A percentile compares a stretch with the other conserved stretches of the same genome.
Conservation (phyloP, 495 filamentous ascomycete genomes). For the Neurospora tetrasperma region DNA sequence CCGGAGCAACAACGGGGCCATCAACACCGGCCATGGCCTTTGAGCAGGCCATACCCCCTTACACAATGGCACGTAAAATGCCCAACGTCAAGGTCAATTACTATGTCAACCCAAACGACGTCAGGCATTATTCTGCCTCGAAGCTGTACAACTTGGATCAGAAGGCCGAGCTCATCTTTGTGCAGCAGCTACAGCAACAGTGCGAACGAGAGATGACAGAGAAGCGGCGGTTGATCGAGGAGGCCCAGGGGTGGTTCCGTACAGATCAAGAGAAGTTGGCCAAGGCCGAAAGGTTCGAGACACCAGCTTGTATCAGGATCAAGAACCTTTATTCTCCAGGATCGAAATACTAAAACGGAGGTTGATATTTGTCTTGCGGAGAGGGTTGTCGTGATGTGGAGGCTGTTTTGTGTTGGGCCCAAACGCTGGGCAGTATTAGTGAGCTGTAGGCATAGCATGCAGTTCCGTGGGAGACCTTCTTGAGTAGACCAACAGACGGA, state of each 20-base stretch:
- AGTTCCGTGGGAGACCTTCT: background rate
- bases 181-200: conserved; percentile 50
- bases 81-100: conserved; percentile 63
- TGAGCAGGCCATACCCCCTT: conserved; percentile 52
- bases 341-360: background rate
- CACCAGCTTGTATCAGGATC: conserved; percentile 30
- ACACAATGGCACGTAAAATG: conserved; percentile 64
- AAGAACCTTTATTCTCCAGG: conserved; percentile 10
- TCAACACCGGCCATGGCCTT: conserved; percentile 61
- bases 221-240: conserved; percentile 57
- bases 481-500: background rate
- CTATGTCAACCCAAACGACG: conserved; percentile 70
- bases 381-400: background rate
- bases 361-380: background rate
- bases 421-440: background rate
- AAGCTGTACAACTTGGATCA: conserved; percentile 67
- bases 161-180: conserved; percentile 61
- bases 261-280: conserved; percentile 66
- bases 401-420: background rate
- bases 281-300: conserved; percentile 29
- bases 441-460: background rate
- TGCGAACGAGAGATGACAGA: conserved; percentile 62
- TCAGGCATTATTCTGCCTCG: conserved; percentile 52
- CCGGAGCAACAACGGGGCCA: conserved; percentile 42
- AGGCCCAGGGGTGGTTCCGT: conserved; percentile 84